Evolutionary conservation across 176 grass and related monocot species (phyloP).

Genomic region (Guadua angustifolia): DNA sequence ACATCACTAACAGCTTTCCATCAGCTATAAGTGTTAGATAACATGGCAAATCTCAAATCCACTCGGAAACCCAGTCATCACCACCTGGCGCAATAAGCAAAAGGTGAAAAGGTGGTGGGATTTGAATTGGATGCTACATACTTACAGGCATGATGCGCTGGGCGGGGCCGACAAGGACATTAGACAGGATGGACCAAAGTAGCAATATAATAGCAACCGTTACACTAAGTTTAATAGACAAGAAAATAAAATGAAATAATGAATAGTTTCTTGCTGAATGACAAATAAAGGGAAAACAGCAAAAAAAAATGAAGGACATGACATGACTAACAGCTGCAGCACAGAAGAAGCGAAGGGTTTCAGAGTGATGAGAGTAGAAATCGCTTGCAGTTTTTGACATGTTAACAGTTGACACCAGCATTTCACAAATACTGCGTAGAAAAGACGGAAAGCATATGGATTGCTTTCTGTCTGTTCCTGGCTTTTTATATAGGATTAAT

Average conservation of each 20-base stretch:
- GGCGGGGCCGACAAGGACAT: conserved; percentile 1
- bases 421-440: background rate
- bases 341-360: background rate
- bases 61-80: conserved; percentile 11
- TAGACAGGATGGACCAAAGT: background rate
- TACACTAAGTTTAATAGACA: background rate
- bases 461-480: background rate
- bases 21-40: background rate
- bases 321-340: conserved; percentile 9
- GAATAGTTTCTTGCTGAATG: background rate
- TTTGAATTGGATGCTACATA: conserved; percentile 24
- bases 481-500: background rate
- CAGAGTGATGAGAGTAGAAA: background rate
- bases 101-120: background rate
- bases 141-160: conserved; percentile 29
- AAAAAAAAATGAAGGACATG: background rate
- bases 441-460: conserved; percentile 2
- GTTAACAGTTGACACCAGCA: background rate
- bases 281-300: background rate
- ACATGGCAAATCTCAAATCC: conserved; percentile 17
- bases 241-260: background rate
- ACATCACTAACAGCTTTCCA: background rate
- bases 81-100: conserved; percentile 26
- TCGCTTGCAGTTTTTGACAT: background rate
- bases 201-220: background rate